Percentiles rank a stretch among this genome's conserved stretches.
phyloP scores from a whole-genome alignment of 192 early-diverging fungal species.

The Backusella westeae region DNA sequence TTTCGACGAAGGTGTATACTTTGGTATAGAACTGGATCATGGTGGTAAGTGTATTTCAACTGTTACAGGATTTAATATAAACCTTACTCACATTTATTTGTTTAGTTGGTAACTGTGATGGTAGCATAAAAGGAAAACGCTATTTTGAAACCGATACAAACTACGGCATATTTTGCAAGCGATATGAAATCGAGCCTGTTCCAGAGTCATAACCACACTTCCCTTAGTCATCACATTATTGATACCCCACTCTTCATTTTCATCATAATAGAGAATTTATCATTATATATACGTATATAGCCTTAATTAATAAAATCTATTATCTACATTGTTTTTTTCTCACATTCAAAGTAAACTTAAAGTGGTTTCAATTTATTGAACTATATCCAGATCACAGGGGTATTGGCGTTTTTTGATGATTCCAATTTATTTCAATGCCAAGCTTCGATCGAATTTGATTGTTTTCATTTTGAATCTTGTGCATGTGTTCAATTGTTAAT shows the following conservation, averaged over 20 bases:
- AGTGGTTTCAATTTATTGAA: neutral
- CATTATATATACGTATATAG: neutral
- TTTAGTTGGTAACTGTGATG: constrained; percentile 33
- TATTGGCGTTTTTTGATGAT: neutral
- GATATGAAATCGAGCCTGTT: constrained; percentile 16
- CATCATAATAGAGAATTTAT: neutral
- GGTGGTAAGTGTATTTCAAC: constrained; percentile 21
- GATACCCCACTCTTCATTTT: constrained; percentile 6
- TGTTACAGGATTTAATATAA: neutral
- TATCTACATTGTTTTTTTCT: neutral
- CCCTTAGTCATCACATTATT: neutral
- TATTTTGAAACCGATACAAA: constrained; percentile 36
- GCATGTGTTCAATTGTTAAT: constrained; percentile 52
- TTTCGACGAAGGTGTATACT: constrained; percentile 10
- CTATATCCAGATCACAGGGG: neutral
- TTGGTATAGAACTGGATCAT: constrained; percentile 37
- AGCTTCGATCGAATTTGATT: constrained; percentile 29
- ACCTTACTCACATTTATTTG: neutral
- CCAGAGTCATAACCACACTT: neutral
- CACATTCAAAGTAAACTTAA: neutral
- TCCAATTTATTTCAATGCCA: neutral
- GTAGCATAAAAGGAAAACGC: constrained; percentile 22
- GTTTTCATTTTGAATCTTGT: constrained; percentile 56
- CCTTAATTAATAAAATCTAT: neutral
- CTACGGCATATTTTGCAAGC: constrained; percentile 31